Conservation (phyloP, 768 basidiomycete genomes). For the Steccherinum ochraceum region DNA sequence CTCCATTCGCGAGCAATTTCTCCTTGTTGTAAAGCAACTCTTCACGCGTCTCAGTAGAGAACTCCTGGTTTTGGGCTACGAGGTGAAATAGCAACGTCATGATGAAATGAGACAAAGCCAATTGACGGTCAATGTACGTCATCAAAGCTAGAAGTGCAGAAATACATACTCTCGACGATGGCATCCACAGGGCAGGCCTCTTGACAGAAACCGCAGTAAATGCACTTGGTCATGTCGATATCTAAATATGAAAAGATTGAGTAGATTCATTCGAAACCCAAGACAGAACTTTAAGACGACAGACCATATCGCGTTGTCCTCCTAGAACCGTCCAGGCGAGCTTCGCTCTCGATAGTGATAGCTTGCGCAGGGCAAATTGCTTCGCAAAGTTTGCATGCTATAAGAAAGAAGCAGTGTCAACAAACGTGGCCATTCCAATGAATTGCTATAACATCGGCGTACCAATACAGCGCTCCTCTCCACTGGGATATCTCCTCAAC, state of each 20-base stretch:
- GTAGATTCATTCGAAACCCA: background rate
- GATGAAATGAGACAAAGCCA: constrained; percentile 7
- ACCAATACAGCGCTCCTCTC: constrained; percentile 99
- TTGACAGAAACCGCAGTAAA: constrained; percentile 99
- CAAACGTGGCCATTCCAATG: background rate
- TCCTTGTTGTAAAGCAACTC: constrained; percentile 99
- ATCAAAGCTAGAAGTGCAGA: background rate
- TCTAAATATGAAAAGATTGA: constrained; percentile 39
- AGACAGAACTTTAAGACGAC: constrained; percentile 21
- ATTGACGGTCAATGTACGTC: constrained; percentile 1
- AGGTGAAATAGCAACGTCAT: background rate
- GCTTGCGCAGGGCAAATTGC: constrained; percentile 99
- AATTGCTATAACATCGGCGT: constrained; percentile 28
- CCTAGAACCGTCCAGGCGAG: constrained; percentile 90
- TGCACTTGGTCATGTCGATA: constrained; percentile 99
- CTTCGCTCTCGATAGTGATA: constrained; percentile 98
- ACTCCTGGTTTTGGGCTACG: constrained; percentile 94
- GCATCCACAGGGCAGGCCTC: constrained; percentile 99
- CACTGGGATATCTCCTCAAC: constrained; percentile 90
- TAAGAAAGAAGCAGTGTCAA: background rate
- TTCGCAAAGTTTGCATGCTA: constrained; percentile 98
- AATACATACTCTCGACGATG: constrained; percentile 89
- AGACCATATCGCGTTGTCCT: constrained; percentile 95
- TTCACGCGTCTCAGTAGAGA: constrained; percentile 95
- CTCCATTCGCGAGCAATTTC: constrained; percentile 94